A percentile compares a stretch with the other conserved stretches of the same genome.
Evolutionary conservation across 192 early-diverging fungal species (phyloP).

Genomic region (Entophlyctis helioformis): DNA sequence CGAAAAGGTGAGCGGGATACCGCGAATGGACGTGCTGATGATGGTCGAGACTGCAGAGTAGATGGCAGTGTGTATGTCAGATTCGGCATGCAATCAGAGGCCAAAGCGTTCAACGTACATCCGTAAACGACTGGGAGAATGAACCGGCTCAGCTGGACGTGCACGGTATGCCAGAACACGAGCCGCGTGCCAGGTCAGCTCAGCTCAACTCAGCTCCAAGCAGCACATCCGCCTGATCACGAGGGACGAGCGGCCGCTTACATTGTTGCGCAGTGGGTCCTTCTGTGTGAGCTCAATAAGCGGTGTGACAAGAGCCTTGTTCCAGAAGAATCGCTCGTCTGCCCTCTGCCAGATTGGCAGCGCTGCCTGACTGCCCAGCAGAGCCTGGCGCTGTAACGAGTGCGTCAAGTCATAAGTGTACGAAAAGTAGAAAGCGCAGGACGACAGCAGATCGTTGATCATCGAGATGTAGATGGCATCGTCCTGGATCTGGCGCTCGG

Average conservation of each 20-base stretch:
- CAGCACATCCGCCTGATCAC: too few relatives aligned
- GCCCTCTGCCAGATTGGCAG: conserved; percentile 28
- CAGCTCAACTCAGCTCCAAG: too few relatives aligned
- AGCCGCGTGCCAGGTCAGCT: too few relatives aligned
- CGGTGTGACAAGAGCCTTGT: conserved; percentile 53
- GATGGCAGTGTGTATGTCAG: background rate
- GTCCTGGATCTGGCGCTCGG: conserved; percentile 30
- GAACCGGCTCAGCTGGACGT: conserved; percentile 53
- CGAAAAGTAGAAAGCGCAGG: conserved; percentile 68
- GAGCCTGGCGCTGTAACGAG: conserved; percentile 69
- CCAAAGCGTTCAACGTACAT: conserved; percentile 63
- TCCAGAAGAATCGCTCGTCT: conserved; percentile 95
- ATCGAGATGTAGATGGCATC: conserved; percentile 53
- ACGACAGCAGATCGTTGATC: conserved; percentile 37
- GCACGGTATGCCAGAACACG: too few relatives aligned
- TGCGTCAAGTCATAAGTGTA: conserved; percentile 79
- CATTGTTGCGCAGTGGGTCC: too few relatives aligned
- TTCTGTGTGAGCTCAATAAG: conserved; percentile 45
- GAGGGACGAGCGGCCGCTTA: too few relatives aligned
- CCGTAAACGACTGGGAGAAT: conserved; percentile 87
- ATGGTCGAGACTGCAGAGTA: conserved; percentile 45
- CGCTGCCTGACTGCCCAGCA: too few relatives aligned
- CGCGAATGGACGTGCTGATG: conserved; percentile 42
- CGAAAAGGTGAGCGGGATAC: conserved; percentile 62
- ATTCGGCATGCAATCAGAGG: conserved; percentile 2